Base-by-base conservation (phyloP, 139 green algal genomes). In the Volvox reticuliferus region DNA sequence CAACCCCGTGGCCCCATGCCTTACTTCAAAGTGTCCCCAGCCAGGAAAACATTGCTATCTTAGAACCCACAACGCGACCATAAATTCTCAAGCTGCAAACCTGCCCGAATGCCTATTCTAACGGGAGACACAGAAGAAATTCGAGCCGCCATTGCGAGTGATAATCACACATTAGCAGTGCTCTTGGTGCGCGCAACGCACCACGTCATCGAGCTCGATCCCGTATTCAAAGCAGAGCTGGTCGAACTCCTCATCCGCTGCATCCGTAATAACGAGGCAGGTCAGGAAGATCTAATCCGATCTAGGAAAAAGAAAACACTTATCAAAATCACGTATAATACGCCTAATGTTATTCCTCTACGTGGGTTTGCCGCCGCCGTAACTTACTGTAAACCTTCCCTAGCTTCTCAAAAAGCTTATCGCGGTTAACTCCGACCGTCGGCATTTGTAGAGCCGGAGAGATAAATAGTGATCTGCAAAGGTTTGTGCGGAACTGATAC, bases 171-270 rank as follows among this genome's bases (percentile, higher is more conserved):
- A 55, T 55, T 9, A 9, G 9, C 5, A 9, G 44, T 55, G 44
- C 9, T 55, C 44, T 9, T 55, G 9, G 44, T 55, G 44, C 44
- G 9, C n/a, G 44, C 44, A 79, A 28, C 97, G 89, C 83, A 98
- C 97, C 96, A 99, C 98, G 95, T 99, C 98, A 89, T 99, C 98
- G 22, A 99, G 93, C 93, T 99, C 98, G 79, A 99, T 99, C 44
- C 98, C 98, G 91, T 99, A 99, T 61, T 99, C 98, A 91, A 99
- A 99, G 94, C 98, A 99, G 2, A 99, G 97, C 50, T 98, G 94
- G 76, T 99, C 96, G 88, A 99, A 99, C 81, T 99, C 96, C 85
- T 99, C 97, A 82, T 99, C 96, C 65, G 97, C 98, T 99, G 96
- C 92, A 94, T n/a, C 44, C 0, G 71, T 35, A 14, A 77, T 12